These are phyloP conservation scores for Capronia americana DNA, from an alignment of 2,329 filamentous ascomycete genomes.

Conservation along the genomic window DNA sequence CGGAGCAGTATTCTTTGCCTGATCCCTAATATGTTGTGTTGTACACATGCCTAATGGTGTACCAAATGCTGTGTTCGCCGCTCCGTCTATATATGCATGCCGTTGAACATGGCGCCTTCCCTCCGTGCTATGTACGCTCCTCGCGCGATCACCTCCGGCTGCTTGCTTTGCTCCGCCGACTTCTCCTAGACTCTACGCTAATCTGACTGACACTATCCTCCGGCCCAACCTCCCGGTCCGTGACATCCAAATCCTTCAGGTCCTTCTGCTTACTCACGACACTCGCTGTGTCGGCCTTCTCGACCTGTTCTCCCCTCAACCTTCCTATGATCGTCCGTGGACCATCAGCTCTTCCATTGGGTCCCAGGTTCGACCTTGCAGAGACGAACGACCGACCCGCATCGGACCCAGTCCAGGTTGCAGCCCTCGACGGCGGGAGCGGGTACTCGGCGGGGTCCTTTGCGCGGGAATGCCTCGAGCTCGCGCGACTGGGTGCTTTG, in stretches of 20 bases:
- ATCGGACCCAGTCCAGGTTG: conserved; percentile 35
- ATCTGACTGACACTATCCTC: conserved; percentile 41
- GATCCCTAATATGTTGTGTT: too few relatives aligned
- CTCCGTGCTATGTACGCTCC: background rate
- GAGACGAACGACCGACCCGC: conserved; percentile 25
- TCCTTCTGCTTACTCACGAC: conserved; percentile 38
- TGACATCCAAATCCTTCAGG: conserved; percentile 30
- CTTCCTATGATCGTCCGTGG: conserved; percentile 37
- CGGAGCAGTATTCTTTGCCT: background rate
- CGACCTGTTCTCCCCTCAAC: conserved; percentile 11
- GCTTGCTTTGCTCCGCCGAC: conserved; percentile 23
- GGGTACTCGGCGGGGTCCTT: conserved; percentile 29
- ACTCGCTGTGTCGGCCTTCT: conserved; percentile 27
- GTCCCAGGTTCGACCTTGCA: conserved; percentile 22
- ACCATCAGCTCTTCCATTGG: conserved; percentile 12
- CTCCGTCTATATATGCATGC: background rate
- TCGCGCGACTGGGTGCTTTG: conserved; percentile 17
- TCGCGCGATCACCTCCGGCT: conserved; percentile 5
- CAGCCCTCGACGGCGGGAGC: conserved; percentile 37
- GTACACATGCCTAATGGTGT: background rate
- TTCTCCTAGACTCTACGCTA: conserved; percentile 27
- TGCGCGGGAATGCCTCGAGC: conserved; percentile 7
- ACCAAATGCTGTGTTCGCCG: background rate
- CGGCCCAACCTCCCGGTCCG: conserved; percentile 36
- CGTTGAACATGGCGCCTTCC: background rate